phyloP scores from a whole-genome alignment of 139 green algal genomes.

The Coccomyxa sp. region DNA sequence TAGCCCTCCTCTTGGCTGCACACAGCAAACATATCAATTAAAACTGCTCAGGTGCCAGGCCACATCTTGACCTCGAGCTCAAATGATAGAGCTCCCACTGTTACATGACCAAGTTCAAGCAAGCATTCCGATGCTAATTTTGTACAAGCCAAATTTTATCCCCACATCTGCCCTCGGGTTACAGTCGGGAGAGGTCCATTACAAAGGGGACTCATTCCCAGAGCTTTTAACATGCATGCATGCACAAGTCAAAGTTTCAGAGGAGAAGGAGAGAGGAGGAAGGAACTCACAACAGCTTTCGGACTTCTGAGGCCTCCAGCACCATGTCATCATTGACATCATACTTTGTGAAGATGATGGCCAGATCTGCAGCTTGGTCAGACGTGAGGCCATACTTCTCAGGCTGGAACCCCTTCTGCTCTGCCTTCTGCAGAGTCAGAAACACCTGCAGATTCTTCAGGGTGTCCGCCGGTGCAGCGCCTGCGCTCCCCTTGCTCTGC shows the following conservation, averaged over 20 bases:
- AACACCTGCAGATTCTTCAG: slow-evolving; percentile 70
- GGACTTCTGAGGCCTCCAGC: slow-evolving; percentile 18
- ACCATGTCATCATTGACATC: slow-evolving; percentile 26
- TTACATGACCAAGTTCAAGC: too few relatives aligned
- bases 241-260: too few relatives aligned
- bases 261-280: not conserved
- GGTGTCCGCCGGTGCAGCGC: slow-evolving; percentile 9
- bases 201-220: too few relatives aligned
- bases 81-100: too few relatives aligned
- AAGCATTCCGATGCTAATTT: too few relatives aligned
- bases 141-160: too few relatives aligned
- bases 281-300: slow-evolving; percentile 6
- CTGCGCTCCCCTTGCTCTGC: not conserved
- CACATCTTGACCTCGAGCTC: too few relatives aligned
- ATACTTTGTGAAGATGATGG: slow-evolving; percentile 46
- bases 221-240: too few relatives aligned
- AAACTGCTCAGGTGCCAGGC: too few relatives aligned
- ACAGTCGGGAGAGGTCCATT: too few relatives aligned
- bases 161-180: too few relatives aligned
- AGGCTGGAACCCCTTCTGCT: slow-evolving; percentile 59
- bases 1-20: slow-evolving; percentile 41
- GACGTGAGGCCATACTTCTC: slow-evolving; percentile 52
- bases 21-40: not conserved
- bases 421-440: slow-evolving; percentile 63
- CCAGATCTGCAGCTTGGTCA: slow-evolving; percentile 60